These are phyloP conservation scores for Talaromyces wortmannii DNA, from an alignment of 495 filamentous ascomycete species.

Conservation along the genomic window DNA sequence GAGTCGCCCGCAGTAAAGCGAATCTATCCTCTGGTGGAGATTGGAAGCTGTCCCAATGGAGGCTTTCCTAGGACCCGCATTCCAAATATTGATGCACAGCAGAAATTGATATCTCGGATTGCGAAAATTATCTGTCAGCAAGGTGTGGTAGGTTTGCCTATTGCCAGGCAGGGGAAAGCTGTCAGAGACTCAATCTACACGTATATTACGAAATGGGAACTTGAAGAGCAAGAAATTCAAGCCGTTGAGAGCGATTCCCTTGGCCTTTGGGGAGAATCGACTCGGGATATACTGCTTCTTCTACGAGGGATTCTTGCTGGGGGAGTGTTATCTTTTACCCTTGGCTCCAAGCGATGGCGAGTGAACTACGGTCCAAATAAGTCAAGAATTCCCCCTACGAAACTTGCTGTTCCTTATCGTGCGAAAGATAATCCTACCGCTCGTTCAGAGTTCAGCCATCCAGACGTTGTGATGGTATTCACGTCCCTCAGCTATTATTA, in stretches of 20 bases:
- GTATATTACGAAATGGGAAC: slow-evolving; percentile 35
- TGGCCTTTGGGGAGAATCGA: slow-evolving; percentile 23
- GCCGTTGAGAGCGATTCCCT: slow-evolving; percentile 25
- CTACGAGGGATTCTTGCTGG: slow-evolving; percentile 54
- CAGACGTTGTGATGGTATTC: slow-evolving; percentile 61
- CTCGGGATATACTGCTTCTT: slow-evolving; percentile 39
- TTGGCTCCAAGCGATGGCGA: slow-evolving; percentile 55
- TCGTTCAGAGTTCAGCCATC: slow-evolving; percentile 67
- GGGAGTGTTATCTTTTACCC: slow-evolving; percentile 46
- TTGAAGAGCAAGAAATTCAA: slow-evolving; percentile 17
- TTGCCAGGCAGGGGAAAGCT: slow-evolving; percentile 18
- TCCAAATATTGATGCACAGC: background rate
- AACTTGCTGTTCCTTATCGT: slow-evolving; percentile 53
- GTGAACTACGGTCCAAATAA: slow-evolving; percentile 54
- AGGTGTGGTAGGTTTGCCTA: slow-evolving; percentile 10
- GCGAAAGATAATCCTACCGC: slow-evolving; percentile 60
- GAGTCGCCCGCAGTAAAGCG: slow-evolving; percentile 11
- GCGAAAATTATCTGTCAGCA: slow-evolving; percentile 4
- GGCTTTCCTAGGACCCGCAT: background rate
- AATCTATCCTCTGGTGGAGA: slow-evolving; percentile 21
- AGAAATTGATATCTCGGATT: background rate
- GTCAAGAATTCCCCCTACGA: slow-evolving; percentile 16
- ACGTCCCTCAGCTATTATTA: slow-evolving; percentile 69
- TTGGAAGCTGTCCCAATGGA: slow-evolving; percentile 4
- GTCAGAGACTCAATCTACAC: slow-evolving; percentile 27